These are phyloP conservation scores for Macrolepiota fuliginosa DNA, from an alignment of 768 basidiomycete genomes.

Conservation along the genomic window DNA sequence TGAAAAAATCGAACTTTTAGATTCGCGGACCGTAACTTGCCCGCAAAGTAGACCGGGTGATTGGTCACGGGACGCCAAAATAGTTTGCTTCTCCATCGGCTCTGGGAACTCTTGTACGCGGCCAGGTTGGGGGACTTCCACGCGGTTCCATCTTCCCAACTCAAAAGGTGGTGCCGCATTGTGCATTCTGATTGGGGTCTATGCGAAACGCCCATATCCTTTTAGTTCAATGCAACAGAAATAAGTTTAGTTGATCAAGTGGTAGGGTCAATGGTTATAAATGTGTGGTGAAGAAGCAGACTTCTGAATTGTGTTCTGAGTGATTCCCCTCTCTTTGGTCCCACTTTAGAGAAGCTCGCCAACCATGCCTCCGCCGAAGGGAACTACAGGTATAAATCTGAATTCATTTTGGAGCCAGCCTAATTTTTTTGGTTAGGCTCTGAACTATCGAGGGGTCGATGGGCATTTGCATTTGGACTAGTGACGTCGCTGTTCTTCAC, in stretches of 20 bases:
- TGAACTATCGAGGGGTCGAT: conserved; percentile 42
- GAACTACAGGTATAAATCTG: conserved; percentile 37
- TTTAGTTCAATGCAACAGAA: neutral
- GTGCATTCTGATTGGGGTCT: conserved; percentile 2
- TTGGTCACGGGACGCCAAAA: conserved; percentile 9
- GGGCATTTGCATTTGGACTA: conserved; percentile 60
- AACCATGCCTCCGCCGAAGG: conserved; percentile 34
- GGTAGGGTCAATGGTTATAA: neutral
- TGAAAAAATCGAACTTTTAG: neutral
- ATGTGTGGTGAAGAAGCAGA: neutral
- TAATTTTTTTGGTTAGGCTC: conserved; percentile 26
- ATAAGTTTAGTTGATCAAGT: conserved; percentile 3
- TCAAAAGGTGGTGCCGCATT: neutral
- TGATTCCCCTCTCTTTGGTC: neutral
- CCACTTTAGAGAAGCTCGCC: conserved; percentile 6
- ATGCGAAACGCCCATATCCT: neutral
- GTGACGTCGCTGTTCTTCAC: conserved; percentile 79
- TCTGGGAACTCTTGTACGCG: neutral
- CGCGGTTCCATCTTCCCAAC: neutral
- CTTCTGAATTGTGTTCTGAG: neutral
- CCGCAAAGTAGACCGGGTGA: neutral
- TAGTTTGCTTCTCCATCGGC: conserved; percentile 4
- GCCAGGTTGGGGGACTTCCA: neutral
- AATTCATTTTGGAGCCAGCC: neutral
- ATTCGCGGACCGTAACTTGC: neutral